Percentiles rank a stretch among this genome's conserved stretches.
phyloP scores from a whole-genome alignment of 1,284 basidiomycete species.

The Psilocybe mexicana region DNA sequence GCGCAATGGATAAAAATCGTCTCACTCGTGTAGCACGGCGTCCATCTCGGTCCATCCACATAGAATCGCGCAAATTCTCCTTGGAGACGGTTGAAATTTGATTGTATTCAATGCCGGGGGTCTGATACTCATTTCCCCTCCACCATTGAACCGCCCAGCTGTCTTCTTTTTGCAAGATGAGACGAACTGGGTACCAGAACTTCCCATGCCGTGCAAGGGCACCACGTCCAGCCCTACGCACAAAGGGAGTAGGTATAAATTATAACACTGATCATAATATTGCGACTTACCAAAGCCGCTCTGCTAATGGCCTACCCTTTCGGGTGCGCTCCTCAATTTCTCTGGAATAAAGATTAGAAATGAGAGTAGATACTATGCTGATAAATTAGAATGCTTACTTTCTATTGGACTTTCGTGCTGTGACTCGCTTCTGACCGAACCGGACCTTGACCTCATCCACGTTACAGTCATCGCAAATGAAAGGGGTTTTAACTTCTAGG shows the following conservation, averaged over 20 bases:
- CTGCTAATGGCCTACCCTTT: neutral
- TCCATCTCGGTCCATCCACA: slow-evolving; percentile 6
- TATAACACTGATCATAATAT: neutral
- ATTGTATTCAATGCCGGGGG: neutral
- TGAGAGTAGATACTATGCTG: too few relatives aligned
- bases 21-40: neutral
- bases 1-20: neutral
- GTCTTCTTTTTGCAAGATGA: slow-evolving; percentile 18
- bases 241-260: neutral
- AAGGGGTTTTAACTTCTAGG: slow-evolving; percentile 5
- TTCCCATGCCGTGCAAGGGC: slow-evolving; percentile 18
- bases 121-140: slow-evolving; percentile 1
- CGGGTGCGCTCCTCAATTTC: neutral
- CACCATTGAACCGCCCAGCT: slow-evolving; percentile 15
- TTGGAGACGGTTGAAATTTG: neutral
- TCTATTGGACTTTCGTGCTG: neutral
- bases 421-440: neutral
- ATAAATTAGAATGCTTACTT: neutral
- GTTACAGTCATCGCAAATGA: slow-evolving; percentile 21
- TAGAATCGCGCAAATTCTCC: slow-evolving; percentile 6
- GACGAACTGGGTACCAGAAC: slow-evolving; percentile 28
- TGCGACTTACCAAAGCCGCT: neutral
- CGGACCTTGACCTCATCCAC: neutral
- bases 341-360: neutral
- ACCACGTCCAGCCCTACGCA: slow-evolving; percentile 11